A percentile compares a stretch with the other conserved stretches of the same genome.
phyloP scores from a whole-genome alignment of 768 basidiomycete genomes.

The Phanerodontia chrysosporium region DNA sequence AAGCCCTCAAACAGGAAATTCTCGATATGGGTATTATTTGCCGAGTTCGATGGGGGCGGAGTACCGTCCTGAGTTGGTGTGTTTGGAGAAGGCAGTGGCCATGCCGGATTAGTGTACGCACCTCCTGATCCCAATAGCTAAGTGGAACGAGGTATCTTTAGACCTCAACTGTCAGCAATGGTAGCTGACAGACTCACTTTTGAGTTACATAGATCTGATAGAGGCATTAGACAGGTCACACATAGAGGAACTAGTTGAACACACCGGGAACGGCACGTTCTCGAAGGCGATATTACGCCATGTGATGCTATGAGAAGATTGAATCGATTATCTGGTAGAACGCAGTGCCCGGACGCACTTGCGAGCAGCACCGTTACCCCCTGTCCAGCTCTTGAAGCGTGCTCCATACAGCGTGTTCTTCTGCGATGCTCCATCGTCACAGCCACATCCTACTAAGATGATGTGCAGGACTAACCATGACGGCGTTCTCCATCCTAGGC shows the following conservation, averaged over 20 bases:
- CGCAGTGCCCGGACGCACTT: slow-evolving; percentile 34
- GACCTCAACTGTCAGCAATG: neutral
- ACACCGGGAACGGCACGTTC: slow-evolving; percentile 52
- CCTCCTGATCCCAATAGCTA: slow-evolving; percentile 65
- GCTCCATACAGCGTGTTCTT: slow-evolving; percentile 51
- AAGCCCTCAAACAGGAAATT: slow-evolving; percentile 56
- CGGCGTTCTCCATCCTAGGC: slow-evolving; percentile 24
- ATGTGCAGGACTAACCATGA: slow-evolving; percentile 17
- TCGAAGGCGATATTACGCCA: slow-evolving; percentile 53
- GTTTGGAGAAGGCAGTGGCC: neutral
- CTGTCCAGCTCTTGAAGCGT: slow-evolving; percentile 68
- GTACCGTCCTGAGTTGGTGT: slow-evolving; percentile 31
- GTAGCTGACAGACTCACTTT: slow-evolving; percentile 38
- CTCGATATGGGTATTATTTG: slow-evolving; percentile 52
- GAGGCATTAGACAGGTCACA: neutral
- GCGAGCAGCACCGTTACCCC: slow-evolving; percentile 52
- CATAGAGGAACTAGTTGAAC: neutral
- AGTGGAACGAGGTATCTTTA: neutral
- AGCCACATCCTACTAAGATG: neutral
- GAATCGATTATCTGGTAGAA: neutral
- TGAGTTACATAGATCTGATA: slow-evolving; percentile 56
- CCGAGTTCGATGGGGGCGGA: slow-evolving; percentile 37
- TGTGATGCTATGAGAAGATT: slow-evolving; percentile 37
- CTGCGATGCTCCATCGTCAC: slow-evolving; percentile 23
- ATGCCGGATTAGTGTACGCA: slow-evolving; percentile 12